These are phyloP conservation scores for Pezicula rhizophila DNA, from an alignment of 2,329 filamentous ascomycete species.

Conservation along the genomic window DNA sequence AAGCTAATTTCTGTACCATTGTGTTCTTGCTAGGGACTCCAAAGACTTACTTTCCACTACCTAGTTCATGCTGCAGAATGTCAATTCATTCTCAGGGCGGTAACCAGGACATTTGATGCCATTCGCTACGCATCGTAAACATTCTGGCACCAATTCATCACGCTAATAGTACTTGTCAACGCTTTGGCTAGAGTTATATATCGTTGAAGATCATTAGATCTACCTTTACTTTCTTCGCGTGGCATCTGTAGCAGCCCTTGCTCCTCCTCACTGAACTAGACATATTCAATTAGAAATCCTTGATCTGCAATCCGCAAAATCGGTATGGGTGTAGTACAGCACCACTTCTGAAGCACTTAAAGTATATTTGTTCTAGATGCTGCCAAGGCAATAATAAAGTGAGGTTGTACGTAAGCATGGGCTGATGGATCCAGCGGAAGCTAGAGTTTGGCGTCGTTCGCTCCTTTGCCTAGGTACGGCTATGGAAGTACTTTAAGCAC, in stretches of 20 bases:
- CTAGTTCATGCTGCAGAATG: slow-evolving; percentile 3
- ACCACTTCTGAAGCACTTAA: too few relatives aligned
- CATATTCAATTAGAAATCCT: not conserved
- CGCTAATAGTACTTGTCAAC: not conserved
- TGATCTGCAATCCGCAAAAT: too few relatives aligned
- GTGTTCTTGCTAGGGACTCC: not conserved
- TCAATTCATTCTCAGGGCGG: not conserved
- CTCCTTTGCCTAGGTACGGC: too few relatives aligned
- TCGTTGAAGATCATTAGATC: not conserved
- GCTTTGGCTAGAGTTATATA: not conserved
- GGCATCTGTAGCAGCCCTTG: not conserved
- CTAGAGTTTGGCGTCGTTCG: too few relatives aligned
- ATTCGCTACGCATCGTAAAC: not conserved
- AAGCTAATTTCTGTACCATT: not conserved
- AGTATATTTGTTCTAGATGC: too few relatives aligned
- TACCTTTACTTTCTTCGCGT: not conserved
- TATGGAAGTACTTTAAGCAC: too few relatives aligned
- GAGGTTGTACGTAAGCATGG: too few relatives aligned
- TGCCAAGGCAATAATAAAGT: too few relatives aligned
- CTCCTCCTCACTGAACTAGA: not conserved
- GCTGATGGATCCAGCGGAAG: too few relatives aligned
- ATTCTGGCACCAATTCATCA: not conserved
- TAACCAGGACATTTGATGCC: not conserved
- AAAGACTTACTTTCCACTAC: not conserved
- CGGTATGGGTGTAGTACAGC: too few relatives aligned